Evolutionary conservation across 164 flowering plant species (phyloP).

Genomic region (Akebia trifoliata): DNA sequence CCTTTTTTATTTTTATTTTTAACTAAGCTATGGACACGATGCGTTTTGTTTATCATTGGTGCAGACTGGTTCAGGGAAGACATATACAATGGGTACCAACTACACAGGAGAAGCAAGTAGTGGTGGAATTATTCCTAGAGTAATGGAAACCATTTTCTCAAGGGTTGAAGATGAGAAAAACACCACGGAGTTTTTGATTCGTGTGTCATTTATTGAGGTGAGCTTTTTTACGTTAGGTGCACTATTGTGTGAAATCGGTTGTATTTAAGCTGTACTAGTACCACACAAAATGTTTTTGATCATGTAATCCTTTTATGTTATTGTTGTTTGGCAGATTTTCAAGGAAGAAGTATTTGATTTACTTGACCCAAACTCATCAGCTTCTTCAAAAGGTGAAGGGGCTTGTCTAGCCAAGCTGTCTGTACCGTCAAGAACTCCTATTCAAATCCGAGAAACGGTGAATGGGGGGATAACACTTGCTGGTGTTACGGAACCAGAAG

Average conservation of each 20-base stretch:
- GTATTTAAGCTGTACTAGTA: no score
- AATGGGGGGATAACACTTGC: constrained; percentile 90
- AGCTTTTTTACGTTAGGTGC: background rate
- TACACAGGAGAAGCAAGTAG: constrained; percentile 57
- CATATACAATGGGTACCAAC: constrained; percentile 96
- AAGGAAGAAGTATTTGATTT: constrained; percentile 95
- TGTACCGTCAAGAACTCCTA: constrained; percentile 66
- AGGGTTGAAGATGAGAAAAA: constrained; percentile 46
- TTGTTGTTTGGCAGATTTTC: constrained; percentile 54
- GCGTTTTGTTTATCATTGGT: constrained; percentile 8
- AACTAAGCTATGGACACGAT: background rate
- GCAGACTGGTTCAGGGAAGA: constrained; percentile 98
- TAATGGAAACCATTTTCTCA: constrained; percentile 70
- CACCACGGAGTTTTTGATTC: constrained; percentile 56
- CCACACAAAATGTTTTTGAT: no score
- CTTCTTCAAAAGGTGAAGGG: constrained; percentile 40
- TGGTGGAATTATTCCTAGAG: constrained; percentile 75
- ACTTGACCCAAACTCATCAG: constrained; percentile 43
- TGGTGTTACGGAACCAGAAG: constrained; percentile 92
- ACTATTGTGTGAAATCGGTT: no score
- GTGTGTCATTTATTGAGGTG: constrained; percentile 98
- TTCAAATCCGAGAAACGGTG: constrained; percentile 87
- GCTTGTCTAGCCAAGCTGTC: constrained; percentile 31
- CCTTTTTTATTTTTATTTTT: background rate
- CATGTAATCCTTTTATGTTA: no score